Evolutionary conservation across 2,329 filamentous ascomycete species (phyloP).

Genomic region (Colletotrichum gigasporum): DNA sequence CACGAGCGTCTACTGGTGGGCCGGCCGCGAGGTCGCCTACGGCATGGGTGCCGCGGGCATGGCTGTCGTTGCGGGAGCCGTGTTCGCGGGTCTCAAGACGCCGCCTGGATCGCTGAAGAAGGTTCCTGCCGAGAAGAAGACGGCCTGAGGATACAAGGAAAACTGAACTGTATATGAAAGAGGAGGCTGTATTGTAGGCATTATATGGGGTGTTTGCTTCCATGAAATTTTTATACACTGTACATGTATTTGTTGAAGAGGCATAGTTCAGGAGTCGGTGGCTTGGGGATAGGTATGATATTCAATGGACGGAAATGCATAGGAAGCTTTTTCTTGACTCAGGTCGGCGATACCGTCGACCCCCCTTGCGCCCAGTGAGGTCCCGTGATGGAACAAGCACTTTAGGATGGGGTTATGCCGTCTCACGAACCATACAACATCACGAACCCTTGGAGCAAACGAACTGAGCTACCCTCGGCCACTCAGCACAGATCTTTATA

Average conservation of each 20-base stretch:
- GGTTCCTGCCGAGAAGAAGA: slow-evolving; percentile 25
- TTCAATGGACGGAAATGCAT: not conserved
- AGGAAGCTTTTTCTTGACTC: slow-evolving; percentile 27
- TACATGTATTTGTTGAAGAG: slow-evolving; percentile 7
- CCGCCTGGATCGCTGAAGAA: slow-evolving; percentile 55
- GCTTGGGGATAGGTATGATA: not conserved
- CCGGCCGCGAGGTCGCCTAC: slow-evolving; percentile 87
- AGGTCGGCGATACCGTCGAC: too few relatives aligned
- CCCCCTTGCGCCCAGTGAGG: not conserved
- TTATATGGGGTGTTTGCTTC: not conserved
- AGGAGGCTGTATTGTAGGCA: not conserved
- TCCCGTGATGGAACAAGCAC: too few relatives aligned
- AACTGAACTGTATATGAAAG: not conserved
- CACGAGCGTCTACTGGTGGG: slow-evolving; percentile 98
- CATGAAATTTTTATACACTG: not conserved
- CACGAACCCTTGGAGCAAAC: too few relatives aligned
- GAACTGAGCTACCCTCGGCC: too few relatives aligned
- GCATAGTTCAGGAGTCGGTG: slow-evolving; percentile 17
- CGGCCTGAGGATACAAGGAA: not conserved
- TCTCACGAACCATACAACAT: too few relatives aligned
- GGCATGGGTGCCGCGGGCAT: slow-evolving; percentile 83
- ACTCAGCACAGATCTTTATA: too few relatives aligned
- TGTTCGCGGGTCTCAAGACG: slow-evolving; percentile 76
- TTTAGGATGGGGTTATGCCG: too few relatives aligned
- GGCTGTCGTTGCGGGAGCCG: slow-evolving; percentile 74